Evolutionary conservation across 164 flowering plant genomes (phyloP).

Genomic region (Saururus chinensis): DNA sequence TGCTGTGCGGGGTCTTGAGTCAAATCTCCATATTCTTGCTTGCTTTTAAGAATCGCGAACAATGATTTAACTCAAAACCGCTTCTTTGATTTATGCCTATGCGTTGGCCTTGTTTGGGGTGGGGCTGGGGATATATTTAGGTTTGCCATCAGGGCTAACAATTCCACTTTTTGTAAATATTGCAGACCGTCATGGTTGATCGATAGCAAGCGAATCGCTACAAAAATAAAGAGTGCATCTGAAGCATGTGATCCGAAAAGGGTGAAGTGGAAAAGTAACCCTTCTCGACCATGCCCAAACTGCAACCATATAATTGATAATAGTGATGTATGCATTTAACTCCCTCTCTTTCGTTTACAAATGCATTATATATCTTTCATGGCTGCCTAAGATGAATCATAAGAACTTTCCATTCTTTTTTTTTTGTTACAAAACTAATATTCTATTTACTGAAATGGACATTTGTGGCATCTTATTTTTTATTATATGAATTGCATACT

Average conservation of each 20-base stretch:
- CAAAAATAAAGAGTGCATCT: slow-evolving; percentile 80
- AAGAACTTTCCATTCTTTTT: not conserved
- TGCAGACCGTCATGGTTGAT: slow-evolving; percentile 88
- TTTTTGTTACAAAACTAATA: not conserved
- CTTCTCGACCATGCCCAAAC: slow-evolving; percentile 69
- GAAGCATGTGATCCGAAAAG: slow-evolving; percentile 29
- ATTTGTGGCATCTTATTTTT: not conserved
- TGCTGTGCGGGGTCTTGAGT: too few species aligned
- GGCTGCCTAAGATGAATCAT: not conserved
- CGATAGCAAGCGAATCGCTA: slow-evolving; percentile 72
- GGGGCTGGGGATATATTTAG: too few species aligned
- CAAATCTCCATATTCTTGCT: too few species aligned
- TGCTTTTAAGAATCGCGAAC: too few species aligned
- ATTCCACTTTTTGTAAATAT: not conserved
- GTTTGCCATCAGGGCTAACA: too few species aligned
- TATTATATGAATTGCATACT: not conserved
- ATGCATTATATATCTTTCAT: not conserved
- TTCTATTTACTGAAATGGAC: not conserved
- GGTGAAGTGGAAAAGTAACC: slow-evolving; percentile 73
- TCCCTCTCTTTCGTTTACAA: not conserved
- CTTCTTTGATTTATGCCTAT: too few species aligned
- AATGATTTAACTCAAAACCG: too few species aligned
- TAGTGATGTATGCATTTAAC: slow-evolving; percentile 50
- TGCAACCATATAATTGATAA: slow-evolving; percentile 70
- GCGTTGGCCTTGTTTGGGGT: too few species aligned